Evolutionary conservation across 371 early-diverging fungal genomes (phyloP), one percentile per base, ranked within the genome.

Genomic region (Nematocida sp.): DNA sequence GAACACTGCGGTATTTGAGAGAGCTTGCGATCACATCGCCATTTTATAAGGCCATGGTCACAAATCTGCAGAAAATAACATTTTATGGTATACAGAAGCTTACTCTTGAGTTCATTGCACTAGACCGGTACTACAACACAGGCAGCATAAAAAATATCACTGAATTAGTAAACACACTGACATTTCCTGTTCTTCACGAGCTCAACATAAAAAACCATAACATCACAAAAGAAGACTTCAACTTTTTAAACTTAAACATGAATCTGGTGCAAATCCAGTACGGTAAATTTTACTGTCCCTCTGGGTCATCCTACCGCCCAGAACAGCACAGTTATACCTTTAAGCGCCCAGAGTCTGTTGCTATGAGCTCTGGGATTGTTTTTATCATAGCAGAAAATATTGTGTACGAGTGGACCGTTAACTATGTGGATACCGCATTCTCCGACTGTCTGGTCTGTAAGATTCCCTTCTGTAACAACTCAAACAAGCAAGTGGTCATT

Each of bases 261-360:
- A 39, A 23, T 13, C 47, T 74, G 42, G 66, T 74, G 7, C 74
- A 74, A 39, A 42, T 40, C 9, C 46, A 44, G 27, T 74, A 74
- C 66, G 23, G 44, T 27, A 62, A 44, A 5, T 66, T 74, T n/a
- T 66, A 47, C 66, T 74, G 74, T 56, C 74, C 74, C 20, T 40
- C 62, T 18, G 74, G 74, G 20, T 46, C 74, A 23, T 74, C 66
- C 27, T 74, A 74, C 39, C 13, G 62, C 11, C 9, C 33, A 42
- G 27, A 64, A 18, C 64, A 66, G 39, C 47, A 7, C 4, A 25
- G 7, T 25, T 61, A 62, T 42, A 62, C 45, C 20, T 74, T 74
- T 39, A 74, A 56, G 42, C 18, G 61, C 11, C 66, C 74, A 39
- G 66, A 66, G 66, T 7, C 46, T 11, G 50, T 74, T 13, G 11